These are phyloP conservation scores for Amylostereum areolatum DNA, from an alignment of 1,284 basidiomycete species.

Conservation along the genomic window DNA sequence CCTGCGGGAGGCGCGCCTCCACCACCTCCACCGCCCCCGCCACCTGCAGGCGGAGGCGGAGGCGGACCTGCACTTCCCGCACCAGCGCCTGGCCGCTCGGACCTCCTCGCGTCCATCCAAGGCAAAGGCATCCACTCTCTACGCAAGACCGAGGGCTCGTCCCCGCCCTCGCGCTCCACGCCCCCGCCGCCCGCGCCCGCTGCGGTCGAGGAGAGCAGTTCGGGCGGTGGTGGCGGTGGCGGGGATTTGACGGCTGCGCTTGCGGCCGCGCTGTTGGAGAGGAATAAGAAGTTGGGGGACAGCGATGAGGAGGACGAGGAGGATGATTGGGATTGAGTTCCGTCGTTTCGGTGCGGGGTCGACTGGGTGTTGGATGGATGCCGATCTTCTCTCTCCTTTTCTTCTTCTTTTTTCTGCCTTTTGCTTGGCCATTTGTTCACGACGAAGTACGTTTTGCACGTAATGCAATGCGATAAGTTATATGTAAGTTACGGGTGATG, in stretches of 20 bases:
- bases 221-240: conserved; percentile 33
- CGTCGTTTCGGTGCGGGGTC: too few relatives aligned
- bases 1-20: conserved; percentile 13
- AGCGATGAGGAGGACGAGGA: conserved; percentile 89
- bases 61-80: conserved; percentile 20
- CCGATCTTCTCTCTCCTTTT: background rate
- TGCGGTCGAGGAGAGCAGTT: conserved; percentile 32
- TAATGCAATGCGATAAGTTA: too few relatives aligned
- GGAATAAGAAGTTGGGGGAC: conserved; percentile 89
- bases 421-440: too few relatives aligned
- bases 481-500: too few relatives aligned
- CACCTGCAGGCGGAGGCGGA: conserved; percentile 25
- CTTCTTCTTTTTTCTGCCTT: background rate
- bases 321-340: too few relatives aligned
- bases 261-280: conserved; percentile 61
- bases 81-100: conserved; percentile 44
- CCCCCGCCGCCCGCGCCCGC: conserved; percentile 31
- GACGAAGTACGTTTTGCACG: too few relatives aligned
- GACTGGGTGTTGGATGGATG: conserved; percentile 10
- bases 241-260: conserved; percentile 61
- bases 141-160: conserved; percentile 60
- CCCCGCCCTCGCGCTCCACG: conserved; percentile 23
- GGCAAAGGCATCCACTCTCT: conserved; percentile 69
- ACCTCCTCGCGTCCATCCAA: conserved; percentile 64
- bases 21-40: conserved; percentile 28